Base-by-base conservation (phyloP, 768 basidiomycete species). In the Tephrocybe sp. region DNA sequence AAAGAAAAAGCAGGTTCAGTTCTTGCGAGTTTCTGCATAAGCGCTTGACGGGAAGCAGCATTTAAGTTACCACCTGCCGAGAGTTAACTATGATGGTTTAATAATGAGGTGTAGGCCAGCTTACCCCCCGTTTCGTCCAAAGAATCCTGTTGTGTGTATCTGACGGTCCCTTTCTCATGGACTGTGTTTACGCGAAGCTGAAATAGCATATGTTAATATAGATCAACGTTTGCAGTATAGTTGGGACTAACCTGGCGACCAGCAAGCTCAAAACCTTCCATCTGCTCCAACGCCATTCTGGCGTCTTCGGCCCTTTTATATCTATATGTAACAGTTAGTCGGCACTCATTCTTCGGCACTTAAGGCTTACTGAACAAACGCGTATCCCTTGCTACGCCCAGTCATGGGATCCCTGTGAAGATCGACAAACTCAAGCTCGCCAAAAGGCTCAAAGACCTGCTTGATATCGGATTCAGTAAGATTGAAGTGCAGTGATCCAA, bases 1-100 rank as follows among this genome's bases (percentile, higher is more conserved):
- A 73, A 76, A 49, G 72, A 65, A 44, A 80, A 70, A 44, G 84
- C 69, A 39, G 80, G 75, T 62, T 92, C 89, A 72, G 84, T 90
- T 77, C 97, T 92, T 69, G 97, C 94, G 82, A 99, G 91, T 85
- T 98, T 99, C 75, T 95, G 92, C 97, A 99, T 99, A 77, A 99
- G 92, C 70, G 93, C 92, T 79, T 97, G 94, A 74, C 97, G 91
- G 66, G 93, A 92, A 65, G 90, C 91, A 78, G 91, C 91, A 77
- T 97, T 97, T 78, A 97, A 83, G 81, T 92, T 92, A 90, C 90
- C 91, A 71, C 89, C 92, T 95, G 64, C 1, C 39, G 53, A 16
- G 32, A 39, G 32, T 34, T 39, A 3, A 17, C 5, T 11, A 39
- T 39, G 45, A 64, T 16, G 64, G 45, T 35, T 19, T 38, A 31